Evolutionary conservation across 2,329 filamentous ascomycete genomes (phyloP).

Genomic region (Cladosporium sphaerospermum): DNA sequence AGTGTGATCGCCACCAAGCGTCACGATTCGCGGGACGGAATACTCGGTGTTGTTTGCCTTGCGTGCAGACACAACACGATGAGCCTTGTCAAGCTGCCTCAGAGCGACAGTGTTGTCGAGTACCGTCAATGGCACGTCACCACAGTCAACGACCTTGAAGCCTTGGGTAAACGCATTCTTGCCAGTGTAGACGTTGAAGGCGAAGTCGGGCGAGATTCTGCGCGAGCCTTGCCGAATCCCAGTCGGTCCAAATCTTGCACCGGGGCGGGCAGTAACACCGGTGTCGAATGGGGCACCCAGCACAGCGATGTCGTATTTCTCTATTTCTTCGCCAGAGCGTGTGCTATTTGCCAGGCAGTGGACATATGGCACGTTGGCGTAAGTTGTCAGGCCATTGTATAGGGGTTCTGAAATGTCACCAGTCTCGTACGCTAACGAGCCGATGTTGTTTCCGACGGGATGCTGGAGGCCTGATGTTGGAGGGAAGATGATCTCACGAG

Average conservation of each 20-base stretch:
- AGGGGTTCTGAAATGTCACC: conserved; percentile 18
- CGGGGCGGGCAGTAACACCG: conserved; percentile 47
- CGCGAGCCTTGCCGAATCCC: conserved; percentile 48
- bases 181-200: conserved; percentile 47
- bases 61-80: conserved; percentile 45
- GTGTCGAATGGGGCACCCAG: conserved; percentile 47
- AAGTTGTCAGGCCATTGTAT: conserved; percentile 42
- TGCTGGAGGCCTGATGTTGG: conserved; percentile 32
- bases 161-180: conserved; percentile 34
- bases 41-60: conserved; percentile 39
- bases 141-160: conserved; percentile 50
- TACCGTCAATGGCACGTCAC: conserved; percentile 45
- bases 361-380: conserved; percentile 44
- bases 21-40: conserved; percentile 45
- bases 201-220: conserved; percentile 37
- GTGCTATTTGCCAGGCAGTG: conserved; percentile 35
- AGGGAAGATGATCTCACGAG: conserved; percentile 41
- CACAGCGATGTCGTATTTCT: conserved; percentile 44
- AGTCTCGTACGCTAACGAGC: conserved; percentile 10
- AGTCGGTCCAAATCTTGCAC: conserved; percentile 47
- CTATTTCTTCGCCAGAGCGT: conserved; percentile 28
- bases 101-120: conserved; percentile 49
- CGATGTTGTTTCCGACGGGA: conserved; percentile 23
- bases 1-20: conserved; percentile 51
- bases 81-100: conserved; percentile 47